These are phyloP conservation scores for Rosa chinensis DNA, from an alignment of 306 rosid species.

Conservation along the genomic window DNA sequence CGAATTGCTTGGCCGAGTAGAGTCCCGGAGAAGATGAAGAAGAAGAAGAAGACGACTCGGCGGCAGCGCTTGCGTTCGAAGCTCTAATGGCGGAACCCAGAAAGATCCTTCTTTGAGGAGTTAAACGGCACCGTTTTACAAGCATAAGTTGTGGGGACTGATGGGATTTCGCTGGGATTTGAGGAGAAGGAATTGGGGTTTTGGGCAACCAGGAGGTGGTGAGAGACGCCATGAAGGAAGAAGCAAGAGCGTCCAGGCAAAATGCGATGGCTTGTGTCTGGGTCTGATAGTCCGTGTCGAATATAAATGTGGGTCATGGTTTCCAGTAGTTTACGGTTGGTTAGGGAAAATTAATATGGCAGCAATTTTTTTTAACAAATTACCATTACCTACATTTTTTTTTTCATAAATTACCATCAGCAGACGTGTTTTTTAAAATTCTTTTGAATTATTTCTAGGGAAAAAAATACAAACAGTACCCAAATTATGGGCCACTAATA, in stretches of 20 bases:
- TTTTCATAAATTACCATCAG: too few species aligned
- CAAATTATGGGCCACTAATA: too few species aligned
- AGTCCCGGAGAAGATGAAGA: slow-evolving; percentile 53
- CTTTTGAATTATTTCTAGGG: too few species aligned
- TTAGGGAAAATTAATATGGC: too few species aligned
- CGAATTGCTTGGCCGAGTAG: slow-evolving; percentile 75
- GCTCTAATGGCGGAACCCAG: slow-evolving; percentile 28
- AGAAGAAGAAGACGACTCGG: slow-evolving; percentile 29
- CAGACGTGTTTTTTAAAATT: too few species aligned
- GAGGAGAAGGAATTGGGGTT: slow-evolving; percentile 22
- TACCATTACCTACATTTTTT: too few species aligned
- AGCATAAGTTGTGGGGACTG: slow-evolving; percentile 14
- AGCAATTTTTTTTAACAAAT: too few species aligned
- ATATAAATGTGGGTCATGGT: too few species aligned
- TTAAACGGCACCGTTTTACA: neutral
- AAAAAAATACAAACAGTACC: too few species aligned
- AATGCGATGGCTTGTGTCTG: neutral
- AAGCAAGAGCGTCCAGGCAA: neutral
- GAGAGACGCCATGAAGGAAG: slow-evolving; percentile 41
- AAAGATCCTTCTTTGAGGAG: slow-evolving; percentile 16
- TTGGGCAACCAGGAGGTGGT: slow-evolving; percentile 31
- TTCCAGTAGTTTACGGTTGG: too few species aligned
- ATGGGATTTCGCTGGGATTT: slow-evolving; percentile 9
- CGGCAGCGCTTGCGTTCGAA: slow-evolving; percentile 41
- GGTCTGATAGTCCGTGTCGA: neutral